Conservation (phyloP, 148 eudicot genomes). For the Spergularia bocconei region DNA sequence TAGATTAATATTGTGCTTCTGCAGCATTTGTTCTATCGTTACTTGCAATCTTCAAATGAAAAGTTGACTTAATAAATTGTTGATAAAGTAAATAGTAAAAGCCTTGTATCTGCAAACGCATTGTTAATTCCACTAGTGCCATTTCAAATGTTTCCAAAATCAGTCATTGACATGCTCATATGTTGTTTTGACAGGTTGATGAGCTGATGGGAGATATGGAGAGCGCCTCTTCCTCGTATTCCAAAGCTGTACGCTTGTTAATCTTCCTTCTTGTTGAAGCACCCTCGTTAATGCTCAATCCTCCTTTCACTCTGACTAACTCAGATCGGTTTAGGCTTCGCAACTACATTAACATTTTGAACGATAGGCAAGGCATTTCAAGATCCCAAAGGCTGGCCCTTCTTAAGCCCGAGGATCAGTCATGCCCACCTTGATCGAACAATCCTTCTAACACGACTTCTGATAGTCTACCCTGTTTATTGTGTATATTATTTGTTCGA, state of each 20-base stretch:
- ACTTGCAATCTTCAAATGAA: too few relatives aligned
- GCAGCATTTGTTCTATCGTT: too few relatives aligned
- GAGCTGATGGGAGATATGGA: conserved; percentile 72
- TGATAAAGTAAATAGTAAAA: too few relatives aligned
- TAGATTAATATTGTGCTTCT: too few relatives aligned
- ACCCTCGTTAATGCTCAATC: conserved; percentile 75
- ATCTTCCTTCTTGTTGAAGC: conserved; percentile 75
- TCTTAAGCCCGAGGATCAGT: conserved; percentile 51
- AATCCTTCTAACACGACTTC: conserved; percentile 20
- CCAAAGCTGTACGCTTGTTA: conserved; percentile 68
- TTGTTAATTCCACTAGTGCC: neutral
- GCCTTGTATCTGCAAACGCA: neutral
- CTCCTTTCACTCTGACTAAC: conserved; percentile 81
- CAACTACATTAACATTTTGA: conserved; percentile 63
- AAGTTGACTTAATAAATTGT: too few relatives aligned
- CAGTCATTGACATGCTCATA: neutral
- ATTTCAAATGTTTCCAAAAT: neutral
- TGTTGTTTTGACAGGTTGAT: conserved; percentile 61
- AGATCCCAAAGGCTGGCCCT: conserved; percentile 68
- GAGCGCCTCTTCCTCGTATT: conserved; percentile 53
- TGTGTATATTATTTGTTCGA: conserved; percentile 51
- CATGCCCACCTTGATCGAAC: conserved; percentile 30
- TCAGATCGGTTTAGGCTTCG: conserved; percentile 75
- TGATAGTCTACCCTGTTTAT: conserved; percentile 26
- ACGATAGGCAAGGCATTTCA: conserved; percentile 71